Conservation (phyloP, 2,329 filamentous ascomycete species). For the Ilyonectria sp. region DNA sequence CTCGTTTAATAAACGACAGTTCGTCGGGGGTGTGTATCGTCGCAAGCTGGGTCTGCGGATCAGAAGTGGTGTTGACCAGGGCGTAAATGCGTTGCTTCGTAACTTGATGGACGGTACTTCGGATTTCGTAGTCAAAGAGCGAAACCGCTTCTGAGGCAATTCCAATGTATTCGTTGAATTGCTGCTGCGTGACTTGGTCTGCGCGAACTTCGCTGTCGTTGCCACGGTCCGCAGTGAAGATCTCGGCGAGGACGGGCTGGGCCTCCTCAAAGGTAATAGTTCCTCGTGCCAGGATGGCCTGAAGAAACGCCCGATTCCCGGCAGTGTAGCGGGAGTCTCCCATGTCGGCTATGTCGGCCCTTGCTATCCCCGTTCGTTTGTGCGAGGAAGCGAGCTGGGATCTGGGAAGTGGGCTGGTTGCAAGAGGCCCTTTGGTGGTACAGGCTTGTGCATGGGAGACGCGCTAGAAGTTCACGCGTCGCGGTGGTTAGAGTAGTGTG, state of each 20-base stretch:
- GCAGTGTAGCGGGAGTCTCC: constrained; percentile 64
- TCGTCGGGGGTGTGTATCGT: constrained; percentile 87
- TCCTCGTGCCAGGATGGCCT: constrained; percentile 86
- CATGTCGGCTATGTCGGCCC: constrained; percentile 34
- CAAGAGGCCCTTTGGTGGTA: constrained; percentile 11
- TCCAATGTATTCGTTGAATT: constrained; percentile 78
- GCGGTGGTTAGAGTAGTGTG: constrained; percentile 26
- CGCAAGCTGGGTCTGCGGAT: constrained; percentile 88
- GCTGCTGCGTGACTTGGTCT: constrained; percentile 77
- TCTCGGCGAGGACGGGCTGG: constrained; percentile 81
- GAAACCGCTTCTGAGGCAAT: constrained; percentile 81
- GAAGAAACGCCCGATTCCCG: constrained; percentile 88
- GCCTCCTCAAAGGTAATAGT: constrained; percentile 83
- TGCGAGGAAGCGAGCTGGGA: neutral
- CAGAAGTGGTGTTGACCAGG: constrained; percentile 89
- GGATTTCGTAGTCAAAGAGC: constrained; percentile 89
- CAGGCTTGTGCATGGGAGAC: constrained; percentile 24
- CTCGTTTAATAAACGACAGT: constrained; percentile 88
- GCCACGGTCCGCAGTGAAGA: constrained; percentile 71
- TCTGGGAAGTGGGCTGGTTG: constrained; percentile 2
- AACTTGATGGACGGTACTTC: constrained; percentile 79
- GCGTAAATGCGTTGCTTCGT: constrained; percentile 80
- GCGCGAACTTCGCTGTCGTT: constrained; percentile 60
- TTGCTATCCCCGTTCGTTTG: constrained; percentile 40
- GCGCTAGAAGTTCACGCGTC: constrained; percentile 39